Evolutionary conservation across 257 asterid genomes (phyloP), one percentile per base, ranked within the genome.

Genomic region (Plantago elongata): DNA sequence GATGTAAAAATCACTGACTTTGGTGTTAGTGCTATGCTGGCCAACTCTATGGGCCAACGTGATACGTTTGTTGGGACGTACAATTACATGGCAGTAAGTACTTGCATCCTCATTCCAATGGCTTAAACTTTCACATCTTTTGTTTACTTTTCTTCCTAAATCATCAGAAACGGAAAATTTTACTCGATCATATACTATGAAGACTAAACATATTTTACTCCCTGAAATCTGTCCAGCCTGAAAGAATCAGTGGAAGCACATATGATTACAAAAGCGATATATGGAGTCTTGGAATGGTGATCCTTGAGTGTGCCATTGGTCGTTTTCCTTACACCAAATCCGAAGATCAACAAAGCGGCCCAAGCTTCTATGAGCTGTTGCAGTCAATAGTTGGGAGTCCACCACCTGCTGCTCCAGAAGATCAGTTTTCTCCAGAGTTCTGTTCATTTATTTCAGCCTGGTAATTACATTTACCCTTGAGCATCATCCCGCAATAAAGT

Each of bases 21-120:
- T 72, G 99, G 99, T 38, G 99, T 93, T 40, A 93, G 99, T 71
- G 97, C 97, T 42, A 83, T 93, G 94, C 84, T 93, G 71, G 97
- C 92, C 34, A 89, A 71, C 73, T 87, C 97, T 62, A 85, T 84
- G 95, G 99, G 97, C 46, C 96, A 87, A 68, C 72, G 96, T 16
- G 93, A 89, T 69, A 93, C 99, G 30, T 93, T 93, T 72, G 96
- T 93, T 58, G 99, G 99, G 42, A 93, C 99, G 13, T 93, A 83
- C 72, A 89, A 89, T 73, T 93, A 93, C 81, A 93, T 93, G 99
- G 95, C 99, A n/a, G 99, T 83, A 58, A 68, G 90, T 83, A 56
- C 1, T 54, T 37, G 17, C 47, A 44, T 62, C 46, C 48, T 69
- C 61, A n/a, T 46, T 14, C 16, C 46, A 15, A 44, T 61, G 14